These are phyloP conservation scores for Clitopilus hobsonii DNA, from an alignment of 768 basidiomycete genomes.

Conservation along the genomic window DNA sequence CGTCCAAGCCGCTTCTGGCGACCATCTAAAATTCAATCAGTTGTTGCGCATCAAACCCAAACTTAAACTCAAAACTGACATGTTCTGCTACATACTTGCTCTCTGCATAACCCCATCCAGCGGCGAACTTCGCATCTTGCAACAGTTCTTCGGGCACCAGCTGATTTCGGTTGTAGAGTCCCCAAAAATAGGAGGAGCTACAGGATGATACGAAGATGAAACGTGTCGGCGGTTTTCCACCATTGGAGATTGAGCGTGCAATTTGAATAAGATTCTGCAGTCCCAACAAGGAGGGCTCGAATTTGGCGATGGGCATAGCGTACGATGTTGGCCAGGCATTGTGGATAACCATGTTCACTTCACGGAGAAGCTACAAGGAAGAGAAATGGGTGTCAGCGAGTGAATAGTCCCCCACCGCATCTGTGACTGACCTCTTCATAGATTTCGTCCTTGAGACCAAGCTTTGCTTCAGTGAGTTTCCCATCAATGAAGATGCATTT, in stretches of 20 bases:
- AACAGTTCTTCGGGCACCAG: neutral
- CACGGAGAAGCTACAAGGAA: neutral
- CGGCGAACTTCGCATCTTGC: neutral
- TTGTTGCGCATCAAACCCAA: neutral
- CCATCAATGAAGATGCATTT: neutral
- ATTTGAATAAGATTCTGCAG: constrained; percentile 24
- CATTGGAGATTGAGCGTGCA: constrained; percentile 10
- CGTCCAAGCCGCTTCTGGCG: constrained; percentile 17
- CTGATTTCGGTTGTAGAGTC: constrained; percentile 7
- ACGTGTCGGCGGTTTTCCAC: constrained; percentile 11
- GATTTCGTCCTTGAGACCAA: neutral
- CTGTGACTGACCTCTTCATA: neutral
- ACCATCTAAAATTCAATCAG: constrained; percentile 13
- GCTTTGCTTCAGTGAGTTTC: neutral
- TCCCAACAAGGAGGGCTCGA: constrained; percentile 28
- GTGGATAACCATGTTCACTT: neutral
- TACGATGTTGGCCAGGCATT: neutral
- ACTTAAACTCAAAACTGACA: neutral
- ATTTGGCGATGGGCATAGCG: constrained; percentile 23
- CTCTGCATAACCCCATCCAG: neutral
- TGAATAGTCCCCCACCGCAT: neutral
- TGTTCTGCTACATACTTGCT: neutral
- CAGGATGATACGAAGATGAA: constrained; percentile 30
- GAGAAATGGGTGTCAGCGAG: neutral
- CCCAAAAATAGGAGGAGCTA: constrained; percentile 14